Evolutionary conservation across 208 protist genomes (phyloP).

Genomic region (Trypanosoma caninum): DNA sequence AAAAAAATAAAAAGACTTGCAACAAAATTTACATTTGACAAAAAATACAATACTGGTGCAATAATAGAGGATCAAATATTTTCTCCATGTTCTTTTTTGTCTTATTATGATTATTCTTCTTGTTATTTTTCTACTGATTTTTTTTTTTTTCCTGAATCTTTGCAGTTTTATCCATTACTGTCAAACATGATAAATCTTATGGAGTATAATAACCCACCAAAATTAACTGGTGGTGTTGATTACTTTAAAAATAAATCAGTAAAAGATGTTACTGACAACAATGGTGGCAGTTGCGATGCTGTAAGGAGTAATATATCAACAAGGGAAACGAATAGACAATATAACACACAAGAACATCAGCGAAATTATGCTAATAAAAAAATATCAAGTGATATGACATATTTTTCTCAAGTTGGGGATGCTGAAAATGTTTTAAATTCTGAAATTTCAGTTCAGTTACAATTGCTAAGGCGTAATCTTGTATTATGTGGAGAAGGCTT

Average conservation of each 20-base stretch:
- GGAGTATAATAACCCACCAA: slow-evolving; percentile 11
- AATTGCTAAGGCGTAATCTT: slow-evolving; percentile 9
- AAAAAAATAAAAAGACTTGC: neutral
- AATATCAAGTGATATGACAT: neutral
- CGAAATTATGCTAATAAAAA: too few relatives aligned
- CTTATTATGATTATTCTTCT: too few relatives aligned
- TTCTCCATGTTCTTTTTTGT: neutral
- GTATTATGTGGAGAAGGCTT: slow-evolving; percentile 2
- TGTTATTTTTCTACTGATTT: too few relatives aligned
- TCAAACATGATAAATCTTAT: slow-evolving; percentile 11
- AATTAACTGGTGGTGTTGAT: neutral
- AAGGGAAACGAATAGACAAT: too few relatives aligned
- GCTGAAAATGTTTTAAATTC: slow-evolving; percentile 7
- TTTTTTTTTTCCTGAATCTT: slow-evolving; percentile 4
- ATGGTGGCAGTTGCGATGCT: neutral
- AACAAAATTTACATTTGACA: neutral
- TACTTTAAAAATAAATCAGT: neutral
- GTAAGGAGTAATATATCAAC: too few relatives aligned
- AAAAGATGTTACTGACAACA: neutral
- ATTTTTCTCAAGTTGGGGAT: neutral
- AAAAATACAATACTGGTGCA: neutral
- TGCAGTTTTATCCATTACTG: slow-evolving; percentile 20
- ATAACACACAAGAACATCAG: too few relatives aligned
- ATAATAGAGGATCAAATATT: neutral
- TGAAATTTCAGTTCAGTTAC: slow-evolving; percentile 15